phyloP scores from a whole-genome alignment of 768 basidiomycete species.

The Boletus barrowsii region DNA sequence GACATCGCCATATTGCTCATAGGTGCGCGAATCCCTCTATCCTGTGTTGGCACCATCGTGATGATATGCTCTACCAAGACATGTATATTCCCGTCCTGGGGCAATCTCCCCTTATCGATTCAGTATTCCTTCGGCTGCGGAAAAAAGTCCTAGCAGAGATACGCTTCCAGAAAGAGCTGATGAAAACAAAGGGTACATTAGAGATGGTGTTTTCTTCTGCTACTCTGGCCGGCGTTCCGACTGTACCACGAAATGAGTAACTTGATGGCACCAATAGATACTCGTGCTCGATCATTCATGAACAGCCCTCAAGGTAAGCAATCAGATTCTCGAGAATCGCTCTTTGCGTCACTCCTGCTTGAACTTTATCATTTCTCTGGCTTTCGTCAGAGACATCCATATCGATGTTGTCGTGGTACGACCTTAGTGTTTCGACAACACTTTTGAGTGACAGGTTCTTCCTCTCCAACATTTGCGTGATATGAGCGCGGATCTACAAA shows the following conservation, averaged over 20 bases:
- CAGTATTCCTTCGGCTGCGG: slow-evolving; percentile 74
- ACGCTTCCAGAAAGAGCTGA: slow-evolving; percentile 82
- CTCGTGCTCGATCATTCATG: slow-evolving; percentile 7
- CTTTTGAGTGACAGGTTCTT: slow-evolving; percentile 68
- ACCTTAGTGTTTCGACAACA: slow-evolving; percentile 65
- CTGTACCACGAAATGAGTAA: slow-evolving; percentile 16
- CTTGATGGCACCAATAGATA: slow-evolving; percentile 3
- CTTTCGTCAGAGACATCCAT: slow-evolving; percentile 39
- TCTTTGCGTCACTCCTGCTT: slow-evolving; percentile 51
- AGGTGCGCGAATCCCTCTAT: slow-evolving; percentile 48
- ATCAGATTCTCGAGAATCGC: slow-evolving; percentile 71
- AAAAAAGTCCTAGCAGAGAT: slow-evolving; percentile 86
- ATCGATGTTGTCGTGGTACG: slow-evolving; percentile 73
- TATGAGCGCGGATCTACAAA: slow-evolving; percentile 72
- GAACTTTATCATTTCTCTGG: slow-evolving; percentile 28
- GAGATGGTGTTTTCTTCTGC: slow-evolving; percentile 82
- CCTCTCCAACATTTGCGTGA: slow-evolving; percentile 70
- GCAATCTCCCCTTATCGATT: slow-evolving; percentile 89
- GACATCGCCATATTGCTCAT: slow-evolving; percentile 79
- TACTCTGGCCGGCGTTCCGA: slow-evolving; percentile 30
- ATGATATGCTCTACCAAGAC: slow-evolving; percentile 45
- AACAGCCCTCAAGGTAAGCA: slow-evolving; percentile 46
- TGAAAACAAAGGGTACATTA: slow-evolving; percentile 80
- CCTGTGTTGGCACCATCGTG: not conserved
- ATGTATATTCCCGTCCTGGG: slow-evolving; percentile 92